phyloP scores from a whole-genome alignment of 306 rosid species.

The Dryas octopetala region DNA sequence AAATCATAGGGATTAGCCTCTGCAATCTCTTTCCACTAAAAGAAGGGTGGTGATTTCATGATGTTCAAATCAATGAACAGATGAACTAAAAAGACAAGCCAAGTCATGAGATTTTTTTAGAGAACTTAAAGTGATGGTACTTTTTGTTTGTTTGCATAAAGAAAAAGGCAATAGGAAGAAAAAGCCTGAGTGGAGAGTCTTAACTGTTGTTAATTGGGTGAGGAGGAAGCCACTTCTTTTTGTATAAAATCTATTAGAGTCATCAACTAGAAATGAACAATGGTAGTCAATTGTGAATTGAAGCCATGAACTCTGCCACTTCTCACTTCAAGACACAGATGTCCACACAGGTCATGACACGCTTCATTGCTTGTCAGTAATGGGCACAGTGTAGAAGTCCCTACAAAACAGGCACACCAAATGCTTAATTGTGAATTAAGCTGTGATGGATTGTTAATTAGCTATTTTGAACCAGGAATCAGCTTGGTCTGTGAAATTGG shows the following conservation, averaged over 20 bases:
- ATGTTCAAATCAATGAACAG: neutral
- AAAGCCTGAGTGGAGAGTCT: constrained; percentile 42
- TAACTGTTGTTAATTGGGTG: constrained; percentile 41
- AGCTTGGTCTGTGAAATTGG: neutral
- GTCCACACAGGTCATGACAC: constrained; percentile 17
- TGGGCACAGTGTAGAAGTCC: constrained; percentile 20
- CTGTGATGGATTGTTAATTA: neutral
- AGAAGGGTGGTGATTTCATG: no score
- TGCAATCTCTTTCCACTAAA: neutral
- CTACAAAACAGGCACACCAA: constrained; percentile 21
- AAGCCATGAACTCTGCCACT: constrained; percentile 9
- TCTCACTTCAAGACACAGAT: neutral
- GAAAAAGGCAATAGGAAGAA: constrained; percentile 27
- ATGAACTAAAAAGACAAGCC: constrained; percentile 2
- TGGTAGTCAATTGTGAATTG: constrained; percentile 34
- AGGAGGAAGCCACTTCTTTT: constrained; percentile 52
- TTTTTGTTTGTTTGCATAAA: constrained; percentile 41
- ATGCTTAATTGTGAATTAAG: constrained; percentile 16
- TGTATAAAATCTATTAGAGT: constrained; percentile 1
- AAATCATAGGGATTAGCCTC: neutral
- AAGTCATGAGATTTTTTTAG: constrained; percentile 29
- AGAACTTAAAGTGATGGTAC: constrained; percentile 25
- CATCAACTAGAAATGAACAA: constrained; percentile 5
- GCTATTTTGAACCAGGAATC: neutral
- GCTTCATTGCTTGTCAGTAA: constrained; percentile 29